Evolutionary conservation across 441 rosid species (phyloP), one percentile per base, ranked within the genome.

Genomic region (Eutrema salsugineum): DNA sequence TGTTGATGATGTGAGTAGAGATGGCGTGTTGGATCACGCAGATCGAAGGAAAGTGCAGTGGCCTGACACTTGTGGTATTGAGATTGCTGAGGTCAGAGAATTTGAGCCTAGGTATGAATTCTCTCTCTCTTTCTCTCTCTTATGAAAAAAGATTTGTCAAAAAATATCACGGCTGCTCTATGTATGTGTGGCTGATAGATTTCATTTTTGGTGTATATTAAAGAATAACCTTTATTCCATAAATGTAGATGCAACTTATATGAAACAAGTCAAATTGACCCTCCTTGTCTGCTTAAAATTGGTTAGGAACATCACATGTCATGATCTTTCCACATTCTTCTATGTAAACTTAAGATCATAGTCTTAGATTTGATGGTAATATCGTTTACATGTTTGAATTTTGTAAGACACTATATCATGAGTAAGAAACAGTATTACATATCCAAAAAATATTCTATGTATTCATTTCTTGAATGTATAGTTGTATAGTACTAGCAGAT

Each of bases 21-120:
- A 73, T 4, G 61, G 77, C 47, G 66, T 76, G 65, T 49, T 83
- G 67, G 88, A 80, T 66, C 85, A 85, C 63, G 63, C 70, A 17
- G 93, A 80, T 30, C 80, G 84, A 76, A 87, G 94, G 76, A 95
- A 85, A 90, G 99, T 95, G 69, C 98, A 88, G 74, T 95, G 99
- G 99, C 88, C 90, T 20, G 98, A 95, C 79, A 84, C 83, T 17
- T 84, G 91, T 68, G 98, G 99, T 27, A 87, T 83, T 68, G 97
- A 91, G 78, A 93, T 95, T 61, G 90, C 74, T 49, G 94, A 95
- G 80, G 85, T 91, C 79, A 85, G 88, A 80, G 99, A 92, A 83
- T 95, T 92, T 80, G 98, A 89, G 74, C 97, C 99, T 79, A 95
- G 99, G 99, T 95, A 89, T 63, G 72, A 11, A 56, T 40, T 6